Evolutionary conservation across 106 monocot species (phyloP).

Genomic region (Apostasia ramifera): DNA sequence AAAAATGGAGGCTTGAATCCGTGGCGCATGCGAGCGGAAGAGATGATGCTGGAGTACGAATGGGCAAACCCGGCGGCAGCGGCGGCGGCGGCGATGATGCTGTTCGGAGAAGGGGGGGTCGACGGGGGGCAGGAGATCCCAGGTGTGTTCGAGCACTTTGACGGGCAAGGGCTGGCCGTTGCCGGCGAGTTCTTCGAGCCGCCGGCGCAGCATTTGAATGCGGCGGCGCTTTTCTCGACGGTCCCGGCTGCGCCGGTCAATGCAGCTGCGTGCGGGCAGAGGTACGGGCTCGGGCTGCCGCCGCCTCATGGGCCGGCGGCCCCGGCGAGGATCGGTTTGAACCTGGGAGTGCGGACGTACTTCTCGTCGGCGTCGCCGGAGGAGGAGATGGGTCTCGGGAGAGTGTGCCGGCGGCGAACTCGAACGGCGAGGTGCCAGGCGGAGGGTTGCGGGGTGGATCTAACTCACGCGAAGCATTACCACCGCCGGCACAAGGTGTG

Average conservation of each 20-base stretch:
- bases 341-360: conserved; percentile 32
- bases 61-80: conserved; percentile 22
- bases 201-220: background rate
- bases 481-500: conserved; percentile 87
- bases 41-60: conserved; percentile 27
- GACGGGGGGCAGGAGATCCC: background rate
- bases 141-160: conserved; percentile 8
- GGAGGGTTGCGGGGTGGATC: conserved; percentile 63
- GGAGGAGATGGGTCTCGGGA: conserved; percentile 13
- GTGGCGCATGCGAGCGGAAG: background rate
- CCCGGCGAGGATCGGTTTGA: conserved; percentile 28
- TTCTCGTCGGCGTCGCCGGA: conserved; percentile 29
- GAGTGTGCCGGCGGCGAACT: conserved; percentile 23
- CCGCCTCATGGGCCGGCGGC: conserved; percentile 3
- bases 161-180: background rate
- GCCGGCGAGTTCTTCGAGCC: conserved; percentile 3
- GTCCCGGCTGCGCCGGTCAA: background rate
- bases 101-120: conserved; percentile 9
- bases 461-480: conserved; percentile 68
- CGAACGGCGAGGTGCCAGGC: conserved; percentile 58
- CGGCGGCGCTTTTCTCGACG: conserved; percentile 10
- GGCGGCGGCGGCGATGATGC: conserved; percentile 20
- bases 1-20: background rate
- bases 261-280: background rate
- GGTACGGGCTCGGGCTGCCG: conserved; percentile 14